phyloP scores from a whole-genome alignment of 345 rosid species.

The Mallotus nudiflorus region DNA sequence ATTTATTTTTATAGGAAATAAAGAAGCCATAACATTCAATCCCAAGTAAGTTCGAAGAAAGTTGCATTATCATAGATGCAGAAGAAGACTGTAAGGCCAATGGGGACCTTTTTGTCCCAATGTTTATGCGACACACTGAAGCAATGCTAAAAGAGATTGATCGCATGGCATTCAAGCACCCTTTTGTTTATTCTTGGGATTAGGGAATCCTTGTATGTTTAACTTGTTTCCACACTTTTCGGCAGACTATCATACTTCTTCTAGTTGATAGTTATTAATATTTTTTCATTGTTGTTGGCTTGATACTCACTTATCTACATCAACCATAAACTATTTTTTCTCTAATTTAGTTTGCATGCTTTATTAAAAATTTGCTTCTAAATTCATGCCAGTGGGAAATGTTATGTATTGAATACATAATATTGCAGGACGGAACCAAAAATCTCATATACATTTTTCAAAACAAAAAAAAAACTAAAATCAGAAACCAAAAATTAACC shows the following conservation, averaged over 20 bases:
- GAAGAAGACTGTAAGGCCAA: slow-evolving; percentile 39
- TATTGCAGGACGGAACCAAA: no score
- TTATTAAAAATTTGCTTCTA: no score
- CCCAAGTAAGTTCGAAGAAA: slow-evolving; percentile 36
- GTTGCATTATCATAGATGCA: slow-evolving; percentile 47
- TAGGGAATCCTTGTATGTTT: neutral
- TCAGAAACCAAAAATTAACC: no score
- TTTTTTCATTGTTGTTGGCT: no score
- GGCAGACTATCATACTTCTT: neutral
- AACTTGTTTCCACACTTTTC: neutral
- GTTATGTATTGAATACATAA: no score
- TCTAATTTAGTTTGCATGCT: no score
- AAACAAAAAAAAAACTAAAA: no score
- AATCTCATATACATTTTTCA: no score
- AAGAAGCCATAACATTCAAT: slow-evolving; percentile 38
- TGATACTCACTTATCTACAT: no score
- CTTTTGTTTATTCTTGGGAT: neutral
- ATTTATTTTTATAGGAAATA: slow-evolving; percentile 33
- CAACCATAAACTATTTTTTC: no score
- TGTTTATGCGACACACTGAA: slow-evolving; percentile 86
- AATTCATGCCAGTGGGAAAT: no score
- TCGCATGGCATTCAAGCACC: slow-evolving; percentile 55
- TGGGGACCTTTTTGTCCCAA: slow-evolving; percentile 61
- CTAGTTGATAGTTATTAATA: no score
- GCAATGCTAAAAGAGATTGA: slow-evolving; percentile 89